Evolutionary conservation across 2,329 filamentous ascomycete genomes (phyloP).

Genomic region (Trichothecium roseum): DNA sequence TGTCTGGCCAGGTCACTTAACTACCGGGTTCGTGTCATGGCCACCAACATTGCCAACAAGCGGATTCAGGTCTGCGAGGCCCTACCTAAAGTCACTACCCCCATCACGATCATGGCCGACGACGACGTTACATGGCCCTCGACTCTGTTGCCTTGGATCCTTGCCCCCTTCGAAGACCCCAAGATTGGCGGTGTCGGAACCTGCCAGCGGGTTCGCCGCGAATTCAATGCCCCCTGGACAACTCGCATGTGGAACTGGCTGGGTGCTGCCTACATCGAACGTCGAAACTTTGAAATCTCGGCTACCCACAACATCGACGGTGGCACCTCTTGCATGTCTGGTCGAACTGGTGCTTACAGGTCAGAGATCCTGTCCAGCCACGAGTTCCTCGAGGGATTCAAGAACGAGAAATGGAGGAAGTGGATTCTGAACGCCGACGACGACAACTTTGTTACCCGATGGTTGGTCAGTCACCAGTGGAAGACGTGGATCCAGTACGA

Average conservation of each 20-base stretch:
- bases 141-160: constrained; percentile 79
- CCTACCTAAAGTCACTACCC: constrained; percentile 72
- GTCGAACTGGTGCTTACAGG: constrained; percentile 84
- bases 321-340: constrained; percentile 93
- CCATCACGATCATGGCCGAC: constrained; percentile 85
- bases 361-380: constrained; percentile 78
- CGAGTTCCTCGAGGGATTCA: constrained; percentile 80
- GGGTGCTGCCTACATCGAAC: constrained; percentile 82
- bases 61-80: constrained; percentile 87
- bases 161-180: constrained; percentile 81
- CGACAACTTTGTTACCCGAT: constrained; percentile 95
- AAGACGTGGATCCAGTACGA: constrained; percentile 95
- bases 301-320: constrained; percentile 92
- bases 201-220: constrained; percentile 73
- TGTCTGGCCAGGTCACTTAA: constrained; percentile 52
- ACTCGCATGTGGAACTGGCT: constrained; percentile 76
- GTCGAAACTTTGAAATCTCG: constrained; percentile 93
- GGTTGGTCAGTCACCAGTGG: constrained; percentile 87
- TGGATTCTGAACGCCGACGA: constrained; percentile 93
- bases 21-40: constrained; percentile 60
- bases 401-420: constrained; percentile 79
- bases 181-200: constrained; percentile 85
- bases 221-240: constrained; percentile 45
- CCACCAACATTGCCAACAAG: constrained; percentile 84
- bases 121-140: constrained; percentile 91